Conservation (phyloP, 345 rosid species). For the Gossypium sturtianum region DNA sequence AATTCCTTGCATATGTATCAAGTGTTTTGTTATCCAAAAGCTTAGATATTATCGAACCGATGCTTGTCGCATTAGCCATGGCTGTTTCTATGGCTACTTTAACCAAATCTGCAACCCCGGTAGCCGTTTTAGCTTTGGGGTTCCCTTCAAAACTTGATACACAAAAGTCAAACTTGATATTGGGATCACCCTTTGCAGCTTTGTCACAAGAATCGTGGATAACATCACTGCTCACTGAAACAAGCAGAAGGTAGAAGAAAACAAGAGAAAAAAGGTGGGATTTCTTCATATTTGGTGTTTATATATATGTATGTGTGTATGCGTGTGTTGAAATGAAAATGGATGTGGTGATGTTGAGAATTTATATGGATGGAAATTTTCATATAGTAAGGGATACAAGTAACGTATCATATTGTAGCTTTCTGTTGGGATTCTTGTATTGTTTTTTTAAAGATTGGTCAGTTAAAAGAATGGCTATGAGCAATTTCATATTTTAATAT, state of each 20-base stretch:
- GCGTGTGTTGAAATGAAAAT: background rate
- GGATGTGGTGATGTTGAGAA: background rate
- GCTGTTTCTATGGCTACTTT: conserved; percentile 17
- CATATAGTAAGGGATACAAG: background rate
- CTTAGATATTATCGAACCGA: conserved; percentile 10
- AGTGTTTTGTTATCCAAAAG: conserved; percentile 13
- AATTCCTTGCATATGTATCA: conserved; percentile 7
- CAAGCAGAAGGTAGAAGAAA: conserved; percentile 5
- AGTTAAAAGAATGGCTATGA: background rate
- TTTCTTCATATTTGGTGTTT: background rate
- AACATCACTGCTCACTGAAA: conserved; percentile 10
- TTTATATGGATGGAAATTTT: background rate
- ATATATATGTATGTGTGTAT: too few species aligned
- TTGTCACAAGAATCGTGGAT: conserved; percentile 25
- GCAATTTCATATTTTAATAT: background rate
- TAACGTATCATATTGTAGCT: background rate
- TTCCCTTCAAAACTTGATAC: conserved; percentile 19
- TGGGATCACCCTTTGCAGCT: conserved; percentile 26
- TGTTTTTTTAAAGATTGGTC: background rate
- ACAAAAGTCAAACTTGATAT: conserved; percentile 26
- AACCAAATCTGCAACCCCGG: conserved; percentile 20
- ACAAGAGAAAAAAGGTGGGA: background rate
- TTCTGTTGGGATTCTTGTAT: background rate
- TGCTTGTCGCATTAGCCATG: conserved; percentile 21
- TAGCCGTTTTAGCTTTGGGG: conserved; percentile 24